phyloP scores from a whole-genome alignment of 2,329 filamentous ascomycete species.

The Aureobasidium leucospermi region DNA sequence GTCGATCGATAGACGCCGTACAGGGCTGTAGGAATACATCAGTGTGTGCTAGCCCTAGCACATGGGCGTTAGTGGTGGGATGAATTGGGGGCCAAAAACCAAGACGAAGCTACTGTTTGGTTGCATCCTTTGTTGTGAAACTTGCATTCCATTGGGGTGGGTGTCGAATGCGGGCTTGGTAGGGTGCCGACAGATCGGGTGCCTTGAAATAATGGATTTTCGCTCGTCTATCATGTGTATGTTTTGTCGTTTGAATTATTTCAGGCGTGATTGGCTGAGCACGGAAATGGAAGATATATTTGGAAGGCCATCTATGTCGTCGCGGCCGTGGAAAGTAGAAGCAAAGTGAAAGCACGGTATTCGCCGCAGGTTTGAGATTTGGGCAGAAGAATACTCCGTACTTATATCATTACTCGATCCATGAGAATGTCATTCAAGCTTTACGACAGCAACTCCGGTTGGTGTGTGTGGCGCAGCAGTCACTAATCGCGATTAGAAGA shows the following conservation, averaged over 20 bases:
- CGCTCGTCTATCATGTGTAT: background rate
- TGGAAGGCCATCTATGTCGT: too few species aligned
- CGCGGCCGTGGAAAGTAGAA: too few species aligned
- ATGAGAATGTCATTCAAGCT: background rate
- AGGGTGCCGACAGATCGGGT: background rate
- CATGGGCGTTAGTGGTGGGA: background rate
- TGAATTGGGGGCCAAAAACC: background rate
- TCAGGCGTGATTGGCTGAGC: too few species aligned
- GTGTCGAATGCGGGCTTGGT: background rate
- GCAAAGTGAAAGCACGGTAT: too few species aligned
- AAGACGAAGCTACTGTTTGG: background rate
- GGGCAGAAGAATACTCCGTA: background rate
- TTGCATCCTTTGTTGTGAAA: background rate
- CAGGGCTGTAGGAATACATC: background rate
- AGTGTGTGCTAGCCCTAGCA: background rate
- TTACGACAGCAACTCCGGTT: background rate
- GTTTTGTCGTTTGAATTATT: background rate
- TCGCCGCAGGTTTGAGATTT: too few species aligned
- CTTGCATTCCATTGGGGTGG: background rate
- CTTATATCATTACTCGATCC: background rate
- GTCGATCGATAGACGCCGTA: background rate
- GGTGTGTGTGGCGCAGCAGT: constrained; percentile 10
- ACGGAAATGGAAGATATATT: too few species aligned
- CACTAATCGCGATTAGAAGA: background rate
- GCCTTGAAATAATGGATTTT: background rate